Evolutionary conservation across 176 grass and related monocot genomes (phyloP), one percentile per base, ranked within the genome.

Genomic region (Rhynchospora breviuscula): DNA sequence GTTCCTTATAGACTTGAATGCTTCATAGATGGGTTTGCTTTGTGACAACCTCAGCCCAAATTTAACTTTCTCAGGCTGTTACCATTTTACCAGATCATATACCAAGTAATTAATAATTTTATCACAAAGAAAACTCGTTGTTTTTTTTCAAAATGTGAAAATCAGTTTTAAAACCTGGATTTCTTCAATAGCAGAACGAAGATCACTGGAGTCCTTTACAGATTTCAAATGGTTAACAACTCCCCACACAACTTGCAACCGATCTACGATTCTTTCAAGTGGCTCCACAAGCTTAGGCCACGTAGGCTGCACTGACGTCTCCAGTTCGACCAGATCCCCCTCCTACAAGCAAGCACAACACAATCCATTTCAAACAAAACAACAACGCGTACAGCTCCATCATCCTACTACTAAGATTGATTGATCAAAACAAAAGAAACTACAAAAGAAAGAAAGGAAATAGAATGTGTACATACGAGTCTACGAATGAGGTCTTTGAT

Each of bases 21-120:
- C 89, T 65, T 97, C 73, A 14, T 90, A 93, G 57, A 97, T 88
- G 26, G 87, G 88, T 67, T 97, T 97, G 88, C 89, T 97, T 76
- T 97, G 94, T 8, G 89, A 91, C 60, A 97, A 59, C 82, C 89
- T 91, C 7, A 93, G 87, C 56, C 91, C 74, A 63, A 97, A 97
- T 12, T 91, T 97, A 26, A 97, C 94, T 79, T 93, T 97, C 72
- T 93, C 94, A 0, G 94, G 91, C 94, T 97, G 94, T 91, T 70
- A 12, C 6, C 12, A 62, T 81, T 88, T 19, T 67, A 68, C 40
- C 11, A 43, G 57, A 29, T 58, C 6, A 59, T 63, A 8, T 59
- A 69, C 18, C 31, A 69, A 22, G 26, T 29, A 29, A 29, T 29
- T 29, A 29, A 29, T 29, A 29, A 0, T 29, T 29, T 29, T 29